Evolutionary conservation across 345 rosid genomes (phyloP).

Genomic region (Excoecaria agallocha): DNA sequence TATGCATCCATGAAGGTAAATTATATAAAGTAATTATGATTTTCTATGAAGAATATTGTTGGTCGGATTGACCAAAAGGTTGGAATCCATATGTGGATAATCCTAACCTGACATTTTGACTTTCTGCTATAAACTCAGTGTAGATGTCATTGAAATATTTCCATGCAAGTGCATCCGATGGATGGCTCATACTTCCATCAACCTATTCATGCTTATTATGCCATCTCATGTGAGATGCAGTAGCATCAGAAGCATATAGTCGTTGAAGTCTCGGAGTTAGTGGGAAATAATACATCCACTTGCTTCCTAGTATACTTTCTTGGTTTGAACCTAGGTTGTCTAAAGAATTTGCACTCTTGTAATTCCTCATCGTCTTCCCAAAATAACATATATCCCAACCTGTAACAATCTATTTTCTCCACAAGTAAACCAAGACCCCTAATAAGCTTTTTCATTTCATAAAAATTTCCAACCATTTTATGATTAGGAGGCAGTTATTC

Average conservation of each 20-base stretch:
- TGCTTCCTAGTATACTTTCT: not conserved
- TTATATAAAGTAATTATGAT: not conserved
- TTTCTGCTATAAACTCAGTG: not conserved
- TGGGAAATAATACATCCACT: not conserved
- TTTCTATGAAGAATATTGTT: not conserved
- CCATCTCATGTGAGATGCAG: slow-evolving; percentile 4
- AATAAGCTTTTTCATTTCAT: too few relatives aligned
- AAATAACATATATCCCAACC: too few relatives aligned
- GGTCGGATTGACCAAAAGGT: not conserved
- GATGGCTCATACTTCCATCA: not conserved
- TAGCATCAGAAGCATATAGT: not conserved
- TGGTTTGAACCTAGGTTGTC: not conserved
- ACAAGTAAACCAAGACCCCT: too few relatives aligned
- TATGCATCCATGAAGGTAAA: not conserved
- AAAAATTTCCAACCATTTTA: too few relatives aligned
- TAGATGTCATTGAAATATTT: slow-evolving; percentile 3
- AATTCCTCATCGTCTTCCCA: too few relatives aligned
- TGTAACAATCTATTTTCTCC: too few relatives aligned
- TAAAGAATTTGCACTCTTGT: not conserved
- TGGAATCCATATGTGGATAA: slow-evolving; percentile 1
- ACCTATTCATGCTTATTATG: not conserved
- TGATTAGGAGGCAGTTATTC: too few relatives aligned
- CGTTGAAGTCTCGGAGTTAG: not conserved
- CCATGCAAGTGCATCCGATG: not conserved
- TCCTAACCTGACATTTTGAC: not conserved